Evolutionary conservation across 2,329 filamentous ascomycete species (phyloP).

Genomic region (Colletotrichum eremochloae): DNA sequence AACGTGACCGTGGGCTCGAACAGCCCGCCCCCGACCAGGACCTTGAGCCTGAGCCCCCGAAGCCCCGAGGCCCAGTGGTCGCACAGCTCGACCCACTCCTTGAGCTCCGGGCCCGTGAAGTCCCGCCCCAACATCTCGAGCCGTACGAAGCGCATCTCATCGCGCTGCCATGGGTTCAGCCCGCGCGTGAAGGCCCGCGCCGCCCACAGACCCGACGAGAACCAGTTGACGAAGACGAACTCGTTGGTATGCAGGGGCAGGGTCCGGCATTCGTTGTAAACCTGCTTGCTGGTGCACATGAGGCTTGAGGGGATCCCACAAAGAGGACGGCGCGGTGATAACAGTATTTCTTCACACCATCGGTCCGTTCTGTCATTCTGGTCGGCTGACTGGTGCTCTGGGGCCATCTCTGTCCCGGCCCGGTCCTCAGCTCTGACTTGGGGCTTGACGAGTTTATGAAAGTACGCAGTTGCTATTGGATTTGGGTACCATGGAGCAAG

Average conservation of each 20-base stretch:
- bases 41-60: conserved; percentile 56
- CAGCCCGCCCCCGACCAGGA: conserved; percentile 49
- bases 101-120: conserved; percentile 48
- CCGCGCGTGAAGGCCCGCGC: conserved; percentile 54
- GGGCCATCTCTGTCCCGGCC: conserved; percentile 8
- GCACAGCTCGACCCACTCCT: conserved; percentile 56
- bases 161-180: conserved; percentile 58
- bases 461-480: conserved; percentile 51
- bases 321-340: conserved; percentile 54
- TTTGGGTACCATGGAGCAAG: conserved; percentile 57
- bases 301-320: conserved; percentile 57
- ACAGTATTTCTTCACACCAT: neutral
- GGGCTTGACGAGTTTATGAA: conserved; percentile 45
- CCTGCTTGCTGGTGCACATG: conserved; percentile 54
- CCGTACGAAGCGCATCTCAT: conserved; percentile 55
- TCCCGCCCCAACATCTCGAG: conserved; percentile 58
- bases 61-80: conserved; percentile 52
- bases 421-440: conserved; percentile 10
- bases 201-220: conserved; percentile 59
- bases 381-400: neutral
- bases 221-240: conserved; percentile 62
- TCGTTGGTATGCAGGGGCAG: conserved; percentile 60
- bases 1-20: conserved; percentile 37
- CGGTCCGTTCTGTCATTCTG: neutral
- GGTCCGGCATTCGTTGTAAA: conserved; percentile 58